A percentile compares a stretch with the other conserved stretches of the same genome.
phyloP scores from a whole-genome alignment of 352 stramenopile species.

The Lagenidium giganteum region DNA sequence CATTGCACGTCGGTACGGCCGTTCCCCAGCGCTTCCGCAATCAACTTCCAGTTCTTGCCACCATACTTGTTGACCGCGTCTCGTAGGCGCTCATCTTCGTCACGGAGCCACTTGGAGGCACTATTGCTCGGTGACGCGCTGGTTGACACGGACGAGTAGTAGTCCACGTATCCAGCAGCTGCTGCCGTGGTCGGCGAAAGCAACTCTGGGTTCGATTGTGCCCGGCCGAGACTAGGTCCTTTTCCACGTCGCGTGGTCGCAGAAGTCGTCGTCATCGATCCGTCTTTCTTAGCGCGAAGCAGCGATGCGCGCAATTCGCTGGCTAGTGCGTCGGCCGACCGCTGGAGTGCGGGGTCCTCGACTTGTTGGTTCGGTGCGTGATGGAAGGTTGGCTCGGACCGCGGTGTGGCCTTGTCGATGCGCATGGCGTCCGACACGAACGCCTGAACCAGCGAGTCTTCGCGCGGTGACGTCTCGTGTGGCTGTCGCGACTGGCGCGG shows the following conservation, averaged over 20 bases:
- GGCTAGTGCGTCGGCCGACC: background rate
- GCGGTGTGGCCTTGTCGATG: constrained; percentile 22
- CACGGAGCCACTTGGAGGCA: constrained; percentile 76
- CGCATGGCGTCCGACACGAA: constrained; percentile 59
- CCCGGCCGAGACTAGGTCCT: too few species aligned
- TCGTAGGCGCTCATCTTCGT: constrained; percentile 88
- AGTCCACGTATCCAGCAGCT: too few species aligned
- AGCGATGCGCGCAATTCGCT: constrained; percentile 1
- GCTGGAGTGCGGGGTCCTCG: too few species aligned
- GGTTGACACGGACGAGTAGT: constrained; percentile 1
- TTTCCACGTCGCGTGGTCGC: constrained; percentile 9
- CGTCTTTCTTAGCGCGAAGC: constrained; percentile 7
- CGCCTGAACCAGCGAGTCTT: constrained; percentile 67
- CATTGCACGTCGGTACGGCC: constrained; percentile 91
- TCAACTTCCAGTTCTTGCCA: constrained; percentile 94
- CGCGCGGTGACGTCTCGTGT: constrained; percentile 49
- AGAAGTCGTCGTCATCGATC: background rate
- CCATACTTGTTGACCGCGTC: constrained; percentile 87
- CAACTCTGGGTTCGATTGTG: too few species aligned
- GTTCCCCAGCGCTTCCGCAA: constrained; percentile 86
- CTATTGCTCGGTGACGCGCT: background rate
- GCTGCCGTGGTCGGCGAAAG: background rate
- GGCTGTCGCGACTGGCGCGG: constrained; percentile 20
- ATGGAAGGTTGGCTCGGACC: too few species aligned
- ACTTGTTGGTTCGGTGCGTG: too few species aligned